Base-by-base conservation (phyloP, 306 rosid species). In the Comarum palustre region DNA sequence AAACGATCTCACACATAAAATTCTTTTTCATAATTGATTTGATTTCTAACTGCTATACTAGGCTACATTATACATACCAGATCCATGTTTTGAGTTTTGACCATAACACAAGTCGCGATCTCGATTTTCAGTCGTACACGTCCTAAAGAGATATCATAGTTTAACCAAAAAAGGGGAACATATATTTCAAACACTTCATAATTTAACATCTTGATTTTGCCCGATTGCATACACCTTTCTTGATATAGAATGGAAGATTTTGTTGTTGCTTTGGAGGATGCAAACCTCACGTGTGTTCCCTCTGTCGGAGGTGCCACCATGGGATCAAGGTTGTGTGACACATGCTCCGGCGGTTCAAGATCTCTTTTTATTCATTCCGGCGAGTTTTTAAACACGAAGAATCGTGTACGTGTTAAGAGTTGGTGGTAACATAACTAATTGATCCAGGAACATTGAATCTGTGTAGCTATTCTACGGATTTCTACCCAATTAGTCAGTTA, bases 231-330 rank as follows among this genome's bases (percentile, higher is more conserved):
- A 57, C 19, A 25, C 41, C 66, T 60, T 60, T 6, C 39, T 60
- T 60, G 7, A 63, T 3, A 34, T 17, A 22, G 27, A 16, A 0
- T 10, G 1, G 17, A 2, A 12, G 20, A 69, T 66, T 75, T 62
- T n/a, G 22, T 52, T 84, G 90, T 85, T 80, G 75, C 84, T 76
- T 64, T 48, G 15, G 73, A 73, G 88, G 93, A 72, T 66, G 90
- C 89, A 88, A 69, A 19, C n/a, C 72, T 81, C 92, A 85, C 92
- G 86, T 86, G 86, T 84, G 90, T 83, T 67, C 58, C 59, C 84
- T 61, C 29, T 63, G 45, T 32, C 41, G 65, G 24, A 14, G 38
- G 61, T 31, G 12, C 24, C 13, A 71, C 69, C 90, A 90, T 84
- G 92, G 84, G 90, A 87, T 42, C 11, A 72, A 73, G 66, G 68